Percentiles rank a stretch among this genome's conserved stretches.
Evolutionary conservation across 352 stramenopile genomes (phyloP).

Genomic region (Phytopythium delawarense): DNA sequence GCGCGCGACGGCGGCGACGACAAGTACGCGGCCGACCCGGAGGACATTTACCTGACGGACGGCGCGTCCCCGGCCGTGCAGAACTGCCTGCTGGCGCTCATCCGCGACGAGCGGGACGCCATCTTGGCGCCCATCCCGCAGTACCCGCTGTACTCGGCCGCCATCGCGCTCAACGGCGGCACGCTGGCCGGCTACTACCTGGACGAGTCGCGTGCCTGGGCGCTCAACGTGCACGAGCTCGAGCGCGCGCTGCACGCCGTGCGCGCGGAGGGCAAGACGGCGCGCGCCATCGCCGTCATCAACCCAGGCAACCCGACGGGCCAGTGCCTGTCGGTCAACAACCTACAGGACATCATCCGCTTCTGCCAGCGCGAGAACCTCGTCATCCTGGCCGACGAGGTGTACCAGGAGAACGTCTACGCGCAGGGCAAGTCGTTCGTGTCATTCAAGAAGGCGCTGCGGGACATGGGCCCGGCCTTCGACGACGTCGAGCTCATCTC

Average conservation of each 20-base stretch:
- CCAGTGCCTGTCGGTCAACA: constrained; percentile 82
- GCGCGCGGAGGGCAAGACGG: constrained; percentile 85
- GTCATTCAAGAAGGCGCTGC: constrained; percentile 94
- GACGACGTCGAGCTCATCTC: constrained; percentile 95
- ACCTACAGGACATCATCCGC: constrained; percentile 94
- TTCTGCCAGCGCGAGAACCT: constrained; percentile 95
- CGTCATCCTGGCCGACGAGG: constrained; percentile 97
- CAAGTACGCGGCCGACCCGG: constrained; percentile 81
- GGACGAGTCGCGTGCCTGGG: constrained; percentile 95
- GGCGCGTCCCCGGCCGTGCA: constrained; percentile 94
- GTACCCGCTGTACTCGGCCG: constrained; percentile 99
- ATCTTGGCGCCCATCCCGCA: constrained; percentile 98
- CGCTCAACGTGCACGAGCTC: constrained; percentile 86
- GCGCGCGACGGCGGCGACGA: constrained; percentile 63
- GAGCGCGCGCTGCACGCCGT: constrained; percentile 88
- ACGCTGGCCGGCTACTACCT: constrained; percentile 97
- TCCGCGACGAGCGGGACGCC: constrained; percentile 80
- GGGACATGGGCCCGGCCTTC: constrained; percentile 80
- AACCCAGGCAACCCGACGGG: constrained; percentile 99
- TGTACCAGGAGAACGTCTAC: constrained; percentile 99
- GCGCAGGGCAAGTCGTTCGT: constrained; percentile 89
- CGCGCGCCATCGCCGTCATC: constrained; percentile 97
- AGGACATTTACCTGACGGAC: constrained; percentile 97
- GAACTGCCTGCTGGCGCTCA: constrained; percentile 90
- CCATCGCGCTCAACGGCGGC: constrained; percentile 94